Conservation (phyloP, 768 basidiomycete genomes). For the Coprinopsis strossmayeri region DNA sequence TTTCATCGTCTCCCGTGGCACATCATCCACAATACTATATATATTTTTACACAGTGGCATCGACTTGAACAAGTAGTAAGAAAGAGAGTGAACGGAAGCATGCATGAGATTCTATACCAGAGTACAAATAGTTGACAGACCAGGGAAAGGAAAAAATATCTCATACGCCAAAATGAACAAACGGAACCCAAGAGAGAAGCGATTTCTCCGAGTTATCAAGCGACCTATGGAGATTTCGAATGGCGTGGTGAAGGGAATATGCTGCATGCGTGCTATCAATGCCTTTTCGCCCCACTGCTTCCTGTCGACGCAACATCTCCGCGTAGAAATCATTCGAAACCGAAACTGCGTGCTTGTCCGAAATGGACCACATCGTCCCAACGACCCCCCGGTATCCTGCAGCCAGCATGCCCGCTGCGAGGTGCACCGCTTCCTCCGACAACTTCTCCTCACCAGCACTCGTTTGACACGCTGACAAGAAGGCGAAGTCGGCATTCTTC, state of each 20-base stretch:
- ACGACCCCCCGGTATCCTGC: conserved; percentile 11
- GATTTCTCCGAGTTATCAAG: not conserved
- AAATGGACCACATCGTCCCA: conserved; percentile 12
- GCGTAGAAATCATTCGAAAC: conserved; percentile 7
- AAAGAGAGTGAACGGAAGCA: no score
- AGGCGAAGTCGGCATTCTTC: conserved; percentile 9
- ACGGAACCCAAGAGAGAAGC: not conserved
- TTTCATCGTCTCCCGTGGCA: no score
- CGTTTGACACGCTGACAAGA: conserved; percentile 13
- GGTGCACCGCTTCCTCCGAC: conserved; percentile 10
- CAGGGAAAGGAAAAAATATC: no score
- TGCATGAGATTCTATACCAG: no score
- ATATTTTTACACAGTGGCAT: no score
- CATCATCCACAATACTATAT: no score
- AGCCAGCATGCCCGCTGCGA: conserved; percentile 11
- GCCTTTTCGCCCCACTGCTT: not conserved
- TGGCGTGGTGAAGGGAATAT: conserved; percentile 4
- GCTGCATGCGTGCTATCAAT: not conserved
- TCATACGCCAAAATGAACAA: conserved; percentile 7
- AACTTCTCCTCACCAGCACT: conserved; percentile 1
- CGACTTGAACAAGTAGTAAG: no score
- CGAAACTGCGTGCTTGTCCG: conserved; percentile 3
- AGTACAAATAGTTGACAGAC: no score
- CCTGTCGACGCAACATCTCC: not conserved
- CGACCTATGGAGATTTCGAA: conserved; percentile 12